These are phyloP conservation scores for Ophiostoma pallidulum DNA, from an alignment of 2,329 filamentous ascomycete species.

Conservation along the genomic window DNA sequence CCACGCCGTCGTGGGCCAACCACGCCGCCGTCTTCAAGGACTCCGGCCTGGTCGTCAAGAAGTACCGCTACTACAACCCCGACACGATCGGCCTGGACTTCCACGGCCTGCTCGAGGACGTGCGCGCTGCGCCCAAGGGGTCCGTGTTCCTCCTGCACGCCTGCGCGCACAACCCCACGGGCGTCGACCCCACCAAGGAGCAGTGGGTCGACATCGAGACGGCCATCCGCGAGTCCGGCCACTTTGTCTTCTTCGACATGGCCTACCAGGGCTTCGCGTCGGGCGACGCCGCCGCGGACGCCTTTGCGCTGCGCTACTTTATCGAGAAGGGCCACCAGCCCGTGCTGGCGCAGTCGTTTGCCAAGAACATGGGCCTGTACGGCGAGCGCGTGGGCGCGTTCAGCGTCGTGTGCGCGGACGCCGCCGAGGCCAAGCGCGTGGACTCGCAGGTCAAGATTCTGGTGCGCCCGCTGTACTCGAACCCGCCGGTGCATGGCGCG, in stretches of 20 bases:
- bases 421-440: conserved; percentile 80
- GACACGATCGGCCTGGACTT: conserved; percentile 97
- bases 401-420: conserved; percentile 70
- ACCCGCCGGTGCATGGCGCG: conserved; percentile 93
- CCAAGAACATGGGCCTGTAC: conserved; percentile 99
- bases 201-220: conserved; percentile 90
- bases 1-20: conserved; percentile 95
- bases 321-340: conserved; percentile 85
- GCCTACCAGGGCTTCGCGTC: conserved; percentile 98
- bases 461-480: conserved; percentile 94
- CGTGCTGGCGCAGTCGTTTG: conserved; percentile 85
- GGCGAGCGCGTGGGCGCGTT: conserved; percentile 97
- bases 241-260: conserved; percentile 99
- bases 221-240: conserved; percentile 73
- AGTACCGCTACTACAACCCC: conserved; percentile 99
- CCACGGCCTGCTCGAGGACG: conserved; percentile 80
- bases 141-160: conserved; percentile 92
- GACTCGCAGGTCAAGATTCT: conserved; percentile 98
- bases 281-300: conserved; percentile 84
- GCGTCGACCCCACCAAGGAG: conserved; percentile 82
- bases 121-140: conserved; percentile 77
- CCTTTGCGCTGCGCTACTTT: conserved; percentile 89
- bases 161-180: conserved; percentile 96
- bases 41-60: conserved; percentile 79
- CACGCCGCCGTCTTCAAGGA: conserved; percentile 95